Conservation (phyloP, 495 filamentous ascomycete genomes). For the Penicillium salamii region DNA sequence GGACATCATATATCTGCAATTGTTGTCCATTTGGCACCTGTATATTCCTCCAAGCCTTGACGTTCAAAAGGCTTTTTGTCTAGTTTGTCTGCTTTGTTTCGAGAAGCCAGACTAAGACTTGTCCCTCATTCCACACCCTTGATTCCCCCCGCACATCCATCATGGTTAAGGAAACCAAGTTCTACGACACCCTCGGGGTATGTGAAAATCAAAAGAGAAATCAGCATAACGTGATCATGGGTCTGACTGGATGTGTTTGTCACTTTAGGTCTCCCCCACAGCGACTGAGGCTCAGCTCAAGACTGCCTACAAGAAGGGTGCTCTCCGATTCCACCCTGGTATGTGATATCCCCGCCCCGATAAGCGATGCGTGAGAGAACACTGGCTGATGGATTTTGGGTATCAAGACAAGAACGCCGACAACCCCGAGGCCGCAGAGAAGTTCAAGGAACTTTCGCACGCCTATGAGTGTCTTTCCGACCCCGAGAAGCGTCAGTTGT, state of each 20-base stretch:
- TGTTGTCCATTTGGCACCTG: constrained; percentile 8
- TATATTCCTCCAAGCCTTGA: constrained; percentile 8
- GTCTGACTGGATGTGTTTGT: constrained; percentile 21
- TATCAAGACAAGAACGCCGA: constrained; percentile 87
- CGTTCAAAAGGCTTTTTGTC: constrained; percentile 3
- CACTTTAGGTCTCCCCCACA: constrained; percentile 63
- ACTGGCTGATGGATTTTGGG: neutral
- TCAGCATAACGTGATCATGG: constrained; percentile 6
- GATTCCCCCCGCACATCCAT: constrained; percentile 32
- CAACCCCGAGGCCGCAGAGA: constrained; percentile 89
- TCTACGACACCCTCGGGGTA: constrained; percentile 86
- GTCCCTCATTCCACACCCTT: constrained; percentile 14
- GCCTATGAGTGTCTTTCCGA: constrained; percentile 95
- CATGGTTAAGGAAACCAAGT: constrained; percentile 90
- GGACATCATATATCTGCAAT: constrained; percentile 8
- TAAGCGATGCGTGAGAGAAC: neutral
- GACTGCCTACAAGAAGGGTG: constrained; percentile 87
- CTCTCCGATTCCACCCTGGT: constrained; percentile 91
- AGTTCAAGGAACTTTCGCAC: constrained; percentile 95
- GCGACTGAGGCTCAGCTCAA: constrained; percentile 78
- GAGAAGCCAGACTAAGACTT: constrained; percentile 5
- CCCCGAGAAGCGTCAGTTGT: constrained; percentile 81
- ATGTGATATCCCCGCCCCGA: constrained; percentile 19
- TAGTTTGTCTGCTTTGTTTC: constrained; percentile 4
- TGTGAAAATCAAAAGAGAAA: constrained; percentile 25